Conservation (phyloP, 2,329 filamentous ascomycete species). For the Chaetomiaceae sp. region DNA sequence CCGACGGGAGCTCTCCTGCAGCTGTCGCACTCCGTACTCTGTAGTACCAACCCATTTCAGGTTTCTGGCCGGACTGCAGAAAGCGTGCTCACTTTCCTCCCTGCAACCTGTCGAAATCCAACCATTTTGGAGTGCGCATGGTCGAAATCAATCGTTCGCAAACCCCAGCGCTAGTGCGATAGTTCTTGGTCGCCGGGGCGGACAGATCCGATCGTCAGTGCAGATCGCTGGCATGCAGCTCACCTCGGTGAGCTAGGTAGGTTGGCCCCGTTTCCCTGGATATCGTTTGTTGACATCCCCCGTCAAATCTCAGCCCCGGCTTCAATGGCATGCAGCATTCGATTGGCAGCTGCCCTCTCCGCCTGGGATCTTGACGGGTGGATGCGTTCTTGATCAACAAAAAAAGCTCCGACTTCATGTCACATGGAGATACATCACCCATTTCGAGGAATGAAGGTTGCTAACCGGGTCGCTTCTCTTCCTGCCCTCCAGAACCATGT, state of each 20-base stretch:
- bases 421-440: neutral
- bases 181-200: neutral
- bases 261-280: conserved; percentile 16
- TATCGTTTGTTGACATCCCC: conserved; percentile 25
- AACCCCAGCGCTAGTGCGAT: neutral
- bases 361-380: conserved; percentile 4
- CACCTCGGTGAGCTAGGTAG: conserved; percentile 23
- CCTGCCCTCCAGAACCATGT: conserved; percentile 24
- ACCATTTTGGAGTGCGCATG: neutral
- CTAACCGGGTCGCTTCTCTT: conserved; percentile 10
- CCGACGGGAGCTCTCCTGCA: conserved; percentile 11
- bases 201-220: conserved; percentile 10
- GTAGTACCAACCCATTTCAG: conserved; percentile 1
- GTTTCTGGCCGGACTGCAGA: conserved; percentile 1
- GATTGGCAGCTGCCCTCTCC: conserved; percentile 13
- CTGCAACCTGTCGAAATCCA: neutral
- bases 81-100: neutral
- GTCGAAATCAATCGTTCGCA: neutral
- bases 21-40: too few species aligned
- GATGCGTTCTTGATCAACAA: conserved; percentile 17
- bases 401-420: conserved; percentile 13
- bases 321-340: conserved; percentile 12
- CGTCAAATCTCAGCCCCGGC: conserved; percentile 8
- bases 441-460: conserved; percentile 17
- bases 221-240: conserved; percentile 20